Base-by-base conservation (phyloP, 129 eudicot species). In the Pseudognaphalium luteoalbum region DNA sequence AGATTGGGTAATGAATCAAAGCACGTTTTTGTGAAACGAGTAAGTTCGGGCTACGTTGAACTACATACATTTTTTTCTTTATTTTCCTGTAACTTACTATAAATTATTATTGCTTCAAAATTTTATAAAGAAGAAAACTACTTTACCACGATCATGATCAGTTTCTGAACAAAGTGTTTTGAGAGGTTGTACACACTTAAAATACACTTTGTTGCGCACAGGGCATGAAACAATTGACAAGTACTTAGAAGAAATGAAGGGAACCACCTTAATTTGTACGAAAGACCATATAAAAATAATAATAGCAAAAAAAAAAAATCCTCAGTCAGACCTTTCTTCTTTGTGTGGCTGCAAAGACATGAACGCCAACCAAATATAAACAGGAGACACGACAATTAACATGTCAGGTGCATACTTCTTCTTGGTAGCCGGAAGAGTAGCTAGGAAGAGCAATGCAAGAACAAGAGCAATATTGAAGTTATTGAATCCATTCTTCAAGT, bases 281-380 rank as follows among this genome's bases (percentile, higher is more conserved):
- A 73, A 39, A 57, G 4, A 33, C 12, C 4, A 47, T 8, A n/a
- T 21, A 5, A 32, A 8, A 42, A n/a, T 15, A 6, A 65, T 32
- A 60, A 72, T 2, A 32, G 30, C 11, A 0, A 68, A 32, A 32
- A 1, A 32, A 32, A 32, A 32, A 32, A 1, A 32, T 37, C 11
- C 7, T 11, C 2, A 29, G 63, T 78, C 87, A 56, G 73, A 94
- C 98, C 98, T 94, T 83, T 94, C 98, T 87, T 94, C 98, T 81
- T 94, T 94, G 88, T 94, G 98, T 37, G 98, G 96, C 86, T 91
- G 98, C 88, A 94, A 78, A 74, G 98, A 91, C 98, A 94, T 94
- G 78, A 94, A 91, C n/a, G 88, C 88, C 71, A 91, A 76, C 98
- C 98, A 94, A 77, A 94, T 91, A 82, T 94, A 94, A 39, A 94